Percentiles rank a stretch among this genome's conserved stretches.
phyloP scores from a whole-genome alignment of 495 filamentous ascomycete genomes.

The Penicillium nucicola region DNA sequence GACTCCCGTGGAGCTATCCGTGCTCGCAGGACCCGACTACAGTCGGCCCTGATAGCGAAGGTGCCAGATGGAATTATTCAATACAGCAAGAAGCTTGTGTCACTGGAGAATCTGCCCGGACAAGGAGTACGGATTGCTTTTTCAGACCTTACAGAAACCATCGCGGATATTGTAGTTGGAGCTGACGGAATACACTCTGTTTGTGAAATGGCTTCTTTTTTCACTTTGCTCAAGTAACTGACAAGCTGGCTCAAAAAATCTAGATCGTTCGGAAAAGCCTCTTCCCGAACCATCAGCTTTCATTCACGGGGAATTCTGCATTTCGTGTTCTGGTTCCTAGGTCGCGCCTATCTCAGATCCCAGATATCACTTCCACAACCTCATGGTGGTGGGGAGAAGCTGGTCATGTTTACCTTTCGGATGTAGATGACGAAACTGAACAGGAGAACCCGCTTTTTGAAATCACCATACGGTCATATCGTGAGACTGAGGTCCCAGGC shows the following conservation, averaged over 20 bases:
- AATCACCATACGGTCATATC: constrained; percentile 22
- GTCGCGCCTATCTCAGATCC: constrained; percentile 23
- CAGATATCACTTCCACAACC: constrained; percentile 34
- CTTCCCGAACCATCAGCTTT: constrained; percentile 33
- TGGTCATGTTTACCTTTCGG: constrained; percentile 43
- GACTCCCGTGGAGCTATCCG: constrained; percentile 19
- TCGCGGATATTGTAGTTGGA: constrained; percentile 48
- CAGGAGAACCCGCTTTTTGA: constrained; percentile 13
- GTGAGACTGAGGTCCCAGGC: constrained; percentile 18
- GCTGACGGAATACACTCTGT: constrained; percentile 54
- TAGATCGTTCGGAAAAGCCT: constrained; percentile 8
- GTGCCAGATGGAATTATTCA: constrained; percentile 37
- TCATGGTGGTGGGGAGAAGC: constrained; percentile 46
- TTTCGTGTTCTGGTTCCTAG: constrained; percentile 34
- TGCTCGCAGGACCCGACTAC: constrained; percentile 38
- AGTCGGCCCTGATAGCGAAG: constrained; percentile 34
- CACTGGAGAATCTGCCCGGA: constrained; percentile 22
- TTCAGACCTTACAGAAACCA: constrained; percentile 29
- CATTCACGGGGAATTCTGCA: constrained; percentile 38
- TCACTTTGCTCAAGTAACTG: background rate
- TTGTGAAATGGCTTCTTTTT: constrained; percentile 1
- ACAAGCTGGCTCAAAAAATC: background rate
- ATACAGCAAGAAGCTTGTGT: constrained; percentile 34
- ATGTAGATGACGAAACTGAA: constrained; percentile 34
- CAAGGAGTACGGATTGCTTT: constrained; percentile 27